Percentiles rank a stretch among this genome's conserved stretches.
Conservation (phyloP, 1,284 basidiomycete species). For the Cryptococcus maquisensis region DNA sequence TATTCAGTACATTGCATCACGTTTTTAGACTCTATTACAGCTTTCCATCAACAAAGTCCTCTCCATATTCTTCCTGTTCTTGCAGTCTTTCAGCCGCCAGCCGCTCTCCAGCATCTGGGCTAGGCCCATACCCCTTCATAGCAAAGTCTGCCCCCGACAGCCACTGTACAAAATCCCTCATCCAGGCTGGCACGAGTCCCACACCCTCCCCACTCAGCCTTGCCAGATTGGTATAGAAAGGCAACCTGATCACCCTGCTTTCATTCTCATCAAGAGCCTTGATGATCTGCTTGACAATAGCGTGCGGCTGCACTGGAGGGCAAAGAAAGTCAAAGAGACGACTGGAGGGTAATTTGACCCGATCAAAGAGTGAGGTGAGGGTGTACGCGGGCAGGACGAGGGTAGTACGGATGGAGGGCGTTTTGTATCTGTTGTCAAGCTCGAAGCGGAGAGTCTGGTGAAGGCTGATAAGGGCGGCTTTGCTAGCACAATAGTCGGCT, state of each 20-base stretch:
- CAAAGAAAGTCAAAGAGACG: conserved; percentile 64
- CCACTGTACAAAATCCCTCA: conserved; percentile 37
- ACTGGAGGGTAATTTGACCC: conserved; percentile 55
- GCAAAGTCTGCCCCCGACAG: conserved; percentile 35
- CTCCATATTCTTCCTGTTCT: not conserved
- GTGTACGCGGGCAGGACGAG: conserved; percentile 59
- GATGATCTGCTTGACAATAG: conserved; percentile 75
- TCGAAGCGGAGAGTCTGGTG: conserved; percentile 79
- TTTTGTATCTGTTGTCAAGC: conserved; percentile 72
- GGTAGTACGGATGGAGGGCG: conserved; percentile 72
- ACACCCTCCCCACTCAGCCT: conserved; percentile 28
- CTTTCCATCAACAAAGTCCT: not conserved
- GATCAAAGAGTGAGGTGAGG: conserved; percentile 21
- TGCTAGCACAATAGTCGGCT: conserved; percentile 86
- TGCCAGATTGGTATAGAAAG: conserved; percentile 47
- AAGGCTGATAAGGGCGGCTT: conserved; percentile 71
- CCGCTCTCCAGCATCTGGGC: conserved; percentile 33
- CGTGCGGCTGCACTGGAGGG: conserved; percentile 66
- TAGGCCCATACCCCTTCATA: conserved; percentile 38
- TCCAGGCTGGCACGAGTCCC: conserved; percentile 37
- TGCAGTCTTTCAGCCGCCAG: conserved; percentile 10
- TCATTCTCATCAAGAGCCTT: conserved; percentile 70
- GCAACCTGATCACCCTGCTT: conserved; percentile 64
- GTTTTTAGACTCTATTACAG: not conserved
- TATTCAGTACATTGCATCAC: not conserved